phyloP scores from a whole-genome alignment of 1,139 yeast genomes.

The Hyphopichia fennica region DNA sequence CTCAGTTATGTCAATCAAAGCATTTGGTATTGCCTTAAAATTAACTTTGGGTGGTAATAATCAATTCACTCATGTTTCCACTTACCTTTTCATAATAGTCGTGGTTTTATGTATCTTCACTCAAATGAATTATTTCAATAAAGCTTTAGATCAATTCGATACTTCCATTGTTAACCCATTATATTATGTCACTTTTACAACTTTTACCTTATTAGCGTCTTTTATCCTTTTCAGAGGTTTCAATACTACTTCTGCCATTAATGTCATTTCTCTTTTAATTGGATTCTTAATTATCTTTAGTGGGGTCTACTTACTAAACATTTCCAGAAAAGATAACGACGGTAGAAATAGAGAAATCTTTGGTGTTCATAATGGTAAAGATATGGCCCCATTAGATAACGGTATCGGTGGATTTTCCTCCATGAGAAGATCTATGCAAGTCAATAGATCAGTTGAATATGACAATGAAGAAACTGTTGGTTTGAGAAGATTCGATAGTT shows the following conservation, averaged over 20 bases:
- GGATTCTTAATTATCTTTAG: conserved; percentile 87
- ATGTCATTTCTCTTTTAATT: conserved; percentile 79
- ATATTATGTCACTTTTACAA: conserved; percentile 89
- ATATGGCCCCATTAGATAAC: conserved; percentile 73
- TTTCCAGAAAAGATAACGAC: conserved; percentile 67
- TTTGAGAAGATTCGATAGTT: conserved; percentile 62
- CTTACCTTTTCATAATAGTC: conserved; percentile 76
- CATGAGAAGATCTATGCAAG: conserved; percentile 64
- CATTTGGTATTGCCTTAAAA: conserved; percentile 89
- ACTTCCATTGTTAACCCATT: conserved; percentile 90
- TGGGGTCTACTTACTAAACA: conserved; percentile 82
- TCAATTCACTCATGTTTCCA: conserved; percentile 82
- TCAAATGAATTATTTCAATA: conserved; percentile 92
- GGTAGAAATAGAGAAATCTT: conserved; percentile 56
- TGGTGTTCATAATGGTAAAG: conserved; percentile 58
- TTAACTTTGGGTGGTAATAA: conserved; percentile 85
- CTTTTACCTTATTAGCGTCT: conserved; percentile 83
- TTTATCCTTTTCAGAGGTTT: conserved; percentile 86
- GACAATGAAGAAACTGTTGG: conserved; percentile 56
- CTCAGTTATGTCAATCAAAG: conserved; percentile 90
- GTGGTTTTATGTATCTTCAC: conserved; percentile 82
- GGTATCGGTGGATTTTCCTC: conserved; percentile 76
- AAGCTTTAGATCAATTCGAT: conserved; percentile 90
- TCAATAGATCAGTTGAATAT: conserved; percentile 51
- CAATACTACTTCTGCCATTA: conserved; percentile 79